These are phyloP conservation scores for Myotisia sp. DNA, from an alignment of 2,329 filamentous ascomycete species.

Conservation along the genomic window DNA sequence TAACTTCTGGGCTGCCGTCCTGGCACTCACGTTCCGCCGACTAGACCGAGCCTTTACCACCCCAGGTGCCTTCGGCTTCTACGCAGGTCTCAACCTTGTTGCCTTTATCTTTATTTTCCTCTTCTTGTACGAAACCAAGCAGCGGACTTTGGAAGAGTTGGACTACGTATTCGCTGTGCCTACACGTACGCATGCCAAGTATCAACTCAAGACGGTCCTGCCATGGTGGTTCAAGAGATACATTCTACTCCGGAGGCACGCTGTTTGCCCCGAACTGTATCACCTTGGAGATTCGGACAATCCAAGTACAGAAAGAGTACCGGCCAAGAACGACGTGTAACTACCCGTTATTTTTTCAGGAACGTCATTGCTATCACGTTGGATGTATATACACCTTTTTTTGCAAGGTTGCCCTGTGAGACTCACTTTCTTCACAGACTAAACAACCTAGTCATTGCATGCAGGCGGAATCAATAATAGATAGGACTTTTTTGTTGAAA, in stretches of 20 bases:
- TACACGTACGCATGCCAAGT: constrained; percentile 43
- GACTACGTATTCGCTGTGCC: constrained; percentile 48
- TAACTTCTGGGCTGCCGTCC: constrained; percentile 30
- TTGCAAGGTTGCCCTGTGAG: not conserved
- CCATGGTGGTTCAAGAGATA: constrained; percentile 49
- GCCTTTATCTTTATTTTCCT: constrained; percentile 52
- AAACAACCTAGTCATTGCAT: too few species aligned
- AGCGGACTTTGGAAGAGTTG: constrained; percentile 43
- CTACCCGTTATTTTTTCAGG: not conserved
- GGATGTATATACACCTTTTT: not conserved
- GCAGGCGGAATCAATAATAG: too few species aligned
- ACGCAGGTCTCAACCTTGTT: constrained; percentile 44
- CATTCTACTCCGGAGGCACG: constrained; percentile 37
- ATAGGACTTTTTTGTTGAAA: too few species aligned
- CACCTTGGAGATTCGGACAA: constrained; percentile 10
- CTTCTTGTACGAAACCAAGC: constrained; percentile 43
- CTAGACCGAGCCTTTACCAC: constrained; percentile 32
- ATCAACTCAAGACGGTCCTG: constrained; percentile 42
- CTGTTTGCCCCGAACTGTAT: constrained; percentile 36
- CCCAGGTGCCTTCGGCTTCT: constrained; percentile 50
- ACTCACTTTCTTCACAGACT: too few species aligned
- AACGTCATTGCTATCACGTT: not conserved
- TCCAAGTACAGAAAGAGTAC: not conserved
- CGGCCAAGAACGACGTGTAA: not conserved
- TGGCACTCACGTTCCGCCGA: constrained; percentile 32